Percentiles rank a stretch among this genome's conserved stretches.
These are phyloP conservation scores for Cutaneotrichosporon spelunceum DNA, from an alignment of 1,284 basidiomycete species.

Conservation along the genomic window DNA sequence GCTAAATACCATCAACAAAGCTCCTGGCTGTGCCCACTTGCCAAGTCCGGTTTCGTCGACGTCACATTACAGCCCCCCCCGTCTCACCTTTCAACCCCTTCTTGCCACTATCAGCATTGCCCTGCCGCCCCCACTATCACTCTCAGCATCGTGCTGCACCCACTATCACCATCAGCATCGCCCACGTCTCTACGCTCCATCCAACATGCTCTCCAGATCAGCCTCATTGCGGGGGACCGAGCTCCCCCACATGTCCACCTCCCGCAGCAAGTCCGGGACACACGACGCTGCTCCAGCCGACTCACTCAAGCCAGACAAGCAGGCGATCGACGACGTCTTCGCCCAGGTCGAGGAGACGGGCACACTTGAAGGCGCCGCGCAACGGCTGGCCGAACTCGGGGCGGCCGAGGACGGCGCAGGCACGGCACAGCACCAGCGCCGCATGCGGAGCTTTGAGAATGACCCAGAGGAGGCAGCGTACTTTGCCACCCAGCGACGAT, in stretches of 20 bases:
- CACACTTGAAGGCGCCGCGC: conserved; percentile 36
- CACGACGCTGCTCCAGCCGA: conserved; percentile 33
- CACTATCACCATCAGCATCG: neutral
- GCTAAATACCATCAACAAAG: no score
- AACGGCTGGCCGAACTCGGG: conserved; percentile 26
- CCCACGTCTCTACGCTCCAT: neutral
- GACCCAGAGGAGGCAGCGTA: conserved; percentile 38
- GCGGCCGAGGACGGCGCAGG: conserved; percentile 8
- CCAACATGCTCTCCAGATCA: conserved; percentile 7
- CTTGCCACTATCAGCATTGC: neutral
- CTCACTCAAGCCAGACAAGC: conserved; percentile 38
- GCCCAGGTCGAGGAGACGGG: conserved; percentile 37
- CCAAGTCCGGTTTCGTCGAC: no score
- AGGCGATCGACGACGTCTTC: conserved; percentile 41
- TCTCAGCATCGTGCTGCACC: no score
- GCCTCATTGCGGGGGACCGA: neutral
- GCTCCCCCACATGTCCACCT: conserved; percentile 13
- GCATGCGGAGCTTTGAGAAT: conserved; percentile 18
- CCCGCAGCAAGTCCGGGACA: conserved; percentile 16
- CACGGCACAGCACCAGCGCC: conserved; percentile 1
- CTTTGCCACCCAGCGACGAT: conserved; percentile 23
- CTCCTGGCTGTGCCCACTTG: no score
- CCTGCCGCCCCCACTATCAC: neutral
- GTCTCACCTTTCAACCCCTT: no score
- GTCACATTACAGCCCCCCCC: no score